phyloP scores from a whole-genome alignment of 805 yeast species.

The Vanderwaltozyma tropicalis region DNA sequence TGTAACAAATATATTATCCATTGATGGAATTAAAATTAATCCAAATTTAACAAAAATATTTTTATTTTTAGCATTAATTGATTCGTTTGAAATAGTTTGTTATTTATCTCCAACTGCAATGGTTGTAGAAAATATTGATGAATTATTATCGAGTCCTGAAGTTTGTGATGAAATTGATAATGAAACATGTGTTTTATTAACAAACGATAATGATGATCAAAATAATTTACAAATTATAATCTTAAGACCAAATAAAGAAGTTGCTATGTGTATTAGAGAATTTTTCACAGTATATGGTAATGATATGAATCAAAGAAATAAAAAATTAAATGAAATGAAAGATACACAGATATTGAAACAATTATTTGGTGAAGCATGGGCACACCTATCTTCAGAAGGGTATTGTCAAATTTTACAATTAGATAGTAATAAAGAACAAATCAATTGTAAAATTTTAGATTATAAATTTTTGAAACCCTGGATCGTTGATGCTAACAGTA shows the following conservation, averaged over 20 bases:
- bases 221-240: conserved; percentile 12
- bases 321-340: conserved; percentile 8
- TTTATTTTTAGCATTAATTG: conserved; percentile 15
- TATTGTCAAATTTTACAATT: conserved; percentile 6
- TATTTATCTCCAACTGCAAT: conserved; percentile 24
- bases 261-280: conserved; percentile 26
- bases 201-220: conserved; percentile 10
- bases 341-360: conserved; percentile 20
- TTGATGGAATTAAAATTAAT: background rate
- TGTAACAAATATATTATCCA: background rate
- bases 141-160: conserved; percentile 17
- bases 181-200: conserved; percentile 27
- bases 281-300: conserved; percentile 24
- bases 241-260: conserved; percentile 22
- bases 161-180: conserved; percentile 26
- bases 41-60: conserved; percentile 6
- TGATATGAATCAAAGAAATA: conserved; percentile 8
- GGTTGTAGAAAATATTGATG: conserved; percentile 24
- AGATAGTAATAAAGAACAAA: conserved; percentile 1
- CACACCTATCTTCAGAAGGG: conserved; percentile 17
- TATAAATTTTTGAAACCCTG: conserved; percentile 18
- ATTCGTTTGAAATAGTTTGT: conserved; percentile 21
- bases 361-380: conserved; percentile 26
- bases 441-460: conserved; percentile 16
- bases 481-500: conserved; percentile 7